These are phyloP conservation scores for Polyporus arcularius DNA, from an alignment of 768 basidiomycete species.

Conservation along the genomic window DNA sequence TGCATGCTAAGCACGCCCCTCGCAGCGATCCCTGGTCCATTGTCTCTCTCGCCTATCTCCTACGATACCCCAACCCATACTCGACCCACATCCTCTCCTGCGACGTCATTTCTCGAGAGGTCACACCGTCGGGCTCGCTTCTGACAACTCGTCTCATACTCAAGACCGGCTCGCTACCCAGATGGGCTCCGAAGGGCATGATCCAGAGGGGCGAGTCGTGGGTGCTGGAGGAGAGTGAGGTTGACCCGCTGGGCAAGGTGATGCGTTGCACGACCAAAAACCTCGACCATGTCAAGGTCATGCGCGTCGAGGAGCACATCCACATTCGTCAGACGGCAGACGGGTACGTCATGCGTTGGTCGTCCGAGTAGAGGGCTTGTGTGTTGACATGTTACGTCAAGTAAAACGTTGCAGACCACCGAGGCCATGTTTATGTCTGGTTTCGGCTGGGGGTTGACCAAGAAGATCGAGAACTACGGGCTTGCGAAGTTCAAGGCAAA, in stretches of 20 bases:
- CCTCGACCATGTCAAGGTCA: slow-evolving; percentile 90
- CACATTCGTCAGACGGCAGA: slow-evolving; percentile 66
- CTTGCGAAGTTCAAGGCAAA: slow-evolving; percentile 84
- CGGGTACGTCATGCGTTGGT: slow-evolving; percentile 50
- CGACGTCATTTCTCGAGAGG: slow-evolving; percentile 86
- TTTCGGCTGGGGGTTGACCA: slow-evolving; percentile 90
- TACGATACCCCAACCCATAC: slow-evolving; percentile 95
- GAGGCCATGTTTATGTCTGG: slow-evolving; percentile 87
- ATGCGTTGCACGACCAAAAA: slow-evolving; percentile 84
- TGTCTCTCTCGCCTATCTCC: slow-evolving; percentile 89
- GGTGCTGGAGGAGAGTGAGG: slow-evolving; percentile 94
- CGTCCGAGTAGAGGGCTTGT: neutral
- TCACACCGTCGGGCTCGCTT: slow-evolving; percentile 73
- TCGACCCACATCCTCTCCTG: slow-evolving; percentile 92
- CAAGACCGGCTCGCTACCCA: slow-evolving; percentile 87
- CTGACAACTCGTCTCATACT: slow-evolving; percentile 89
- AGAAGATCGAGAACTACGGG: slow-evolving; percentile 84
- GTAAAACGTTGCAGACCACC: slow-evolving; percentile 82
- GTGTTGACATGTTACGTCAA: slow-evolving; percentile 27
- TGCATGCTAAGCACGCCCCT: slow-evolving; percentile 15
- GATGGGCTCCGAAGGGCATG: slow-evolving; percentile 88
- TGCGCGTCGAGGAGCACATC: slow-evolving; percentile 88
- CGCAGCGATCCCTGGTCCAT: slow-evolving; percentile 90
- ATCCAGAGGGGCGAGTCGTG: slow-evolving; percentile 86
- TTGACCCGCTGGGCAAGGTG: slow-evolving; percentile 78